Conservation (phyloP, 768 basidiomycete species). For the Leccinum disarticulatum region DNA sequence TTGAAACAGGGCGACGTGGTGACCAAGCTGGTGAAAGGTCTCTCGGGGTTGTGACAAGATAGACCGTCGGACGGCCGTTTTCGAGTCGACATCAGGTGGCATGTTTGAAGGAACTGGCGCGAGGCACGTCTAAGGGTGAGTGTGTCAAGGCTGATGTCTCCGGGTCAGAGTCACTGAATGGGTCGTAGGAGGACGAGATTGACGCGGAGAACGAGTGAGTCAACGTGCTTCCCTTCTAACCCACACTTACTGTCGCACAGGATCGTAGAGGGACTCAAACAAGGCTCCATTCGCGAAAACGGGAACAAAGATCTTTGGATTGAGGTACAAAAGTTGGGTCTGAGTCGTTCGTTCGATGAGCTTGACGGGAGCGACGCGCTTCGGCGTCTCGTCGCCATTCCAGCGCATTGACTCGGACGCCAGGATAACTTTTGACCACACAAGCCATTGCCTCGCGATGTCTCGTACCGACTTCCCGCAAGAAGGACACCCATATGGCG, state of each 20-base stretch:
- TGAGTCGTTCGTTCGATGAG: constrained; percentile 50
- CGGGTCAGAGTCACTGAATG: neutral
- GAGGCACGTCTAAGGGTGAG: constrained; percentile 62
- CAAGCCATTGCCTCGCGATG: too few relatives aligned
- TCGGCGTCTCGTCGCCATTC: constrained; percentile 25
- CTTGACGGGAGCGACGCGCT: constrained; percentile 41
- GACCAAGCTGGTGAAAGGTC: constrained; percentile 80
- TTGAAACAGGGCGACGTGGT: constrained; percentile 75
- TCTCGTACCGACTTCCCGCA: too few relatives aligned
- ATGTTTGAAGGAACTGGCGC: constrained; percentile 67
- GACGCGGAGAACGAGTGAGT: constrained; percentile 73
- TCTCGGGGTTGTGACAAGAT: constrained; percentile 63
- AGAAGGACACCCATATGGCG: too few relatives aligned
- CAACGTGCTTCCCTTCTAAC: neutral
- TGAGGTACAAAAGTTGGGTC: constrained; percentile 50
- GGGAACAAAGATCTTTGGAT: constrained; percentile 74
- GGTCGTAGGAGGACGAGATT: constrained; percentile 72
- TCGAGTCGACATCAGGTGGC: constrained; percentile 63
- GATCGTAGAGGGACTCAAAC: constrained; percentile 61
- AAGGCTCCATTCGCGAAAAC: constrained; percentile 49
- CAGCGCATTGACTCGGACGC: too few relatives aligned
- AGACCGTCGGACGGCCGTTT: constrained; percentile 72
- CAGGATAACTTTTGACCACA: too few relatives aligned
- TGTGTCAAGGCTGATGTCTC: neutral
- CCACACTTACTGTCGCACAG: constrained; percentile 34